These are phyloP conservation scores for Vitellaria paradoxa DNA, from an alignment of 179 eudicot genomes.

Conservation along the genomic window DNA sequence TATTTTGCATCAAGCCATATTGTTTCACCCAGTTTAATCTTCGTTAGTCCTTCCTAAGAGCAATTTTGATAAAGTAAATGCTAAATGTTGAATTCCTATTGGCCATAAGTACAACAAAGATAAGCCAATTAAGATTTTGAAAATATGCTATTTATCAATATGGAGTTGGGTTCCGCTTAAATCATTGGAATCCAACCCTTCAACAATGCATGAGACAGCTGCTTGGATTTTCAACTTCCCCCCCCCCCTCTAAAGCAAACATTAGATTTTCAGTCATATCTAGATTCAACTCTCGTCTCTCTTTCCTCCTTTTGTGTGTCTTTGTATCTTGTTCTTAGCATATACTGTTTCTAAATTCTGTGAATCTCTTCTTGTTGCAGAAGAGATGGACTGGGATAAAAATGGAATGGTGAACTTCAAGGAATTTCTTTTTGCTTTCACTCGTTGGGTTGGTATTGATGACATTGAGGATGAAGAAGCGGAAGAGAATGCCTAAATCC, in stretches of 20 bases:
- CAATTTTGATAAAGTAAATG: background rate
- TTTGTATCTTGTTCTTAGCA: background rate
- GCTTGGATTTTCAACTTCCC: background rate
- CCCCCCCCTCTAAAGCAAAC: background rate
- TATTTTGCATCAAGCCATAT: background rate
- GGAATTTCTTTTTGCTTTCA: slow-evolving; percentile 91
- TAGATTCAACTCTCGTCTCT: background rate
- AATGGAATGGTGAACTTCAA: slow-evolving; percentile 96
- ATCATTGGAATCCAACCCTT: background rate
- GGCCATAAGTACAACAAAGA: too few species aligned
- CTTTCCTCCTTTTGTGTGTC: background rate
- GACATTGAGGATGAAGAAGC: slow-evolving; percentile 66
- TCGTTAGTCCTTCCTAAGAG: background rate
- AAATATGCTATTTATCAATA: too few species aligned
- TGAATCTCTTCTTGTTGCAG: slow-evolving; percentile 43
- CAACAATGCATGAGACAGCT: background rate
- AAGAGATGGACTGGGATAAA: slow-evolving; percentile 98
- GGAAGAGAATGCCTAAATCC: slow-evolving; percentile 16
- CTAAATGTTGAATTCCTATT: background rate
- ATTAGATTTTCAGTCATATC: background rate
- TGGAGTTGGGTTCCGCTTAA: background rate
- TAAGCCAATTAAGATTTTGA: background rate
- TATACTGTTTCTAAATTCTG: background rate
- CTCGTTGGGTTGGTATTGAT: slow-evolving; percentile 89
- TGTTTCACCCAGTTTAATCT: background rate